Conservation (phyloP, 306 rosid genomes). For the Corylus heterophylla region DNA sequence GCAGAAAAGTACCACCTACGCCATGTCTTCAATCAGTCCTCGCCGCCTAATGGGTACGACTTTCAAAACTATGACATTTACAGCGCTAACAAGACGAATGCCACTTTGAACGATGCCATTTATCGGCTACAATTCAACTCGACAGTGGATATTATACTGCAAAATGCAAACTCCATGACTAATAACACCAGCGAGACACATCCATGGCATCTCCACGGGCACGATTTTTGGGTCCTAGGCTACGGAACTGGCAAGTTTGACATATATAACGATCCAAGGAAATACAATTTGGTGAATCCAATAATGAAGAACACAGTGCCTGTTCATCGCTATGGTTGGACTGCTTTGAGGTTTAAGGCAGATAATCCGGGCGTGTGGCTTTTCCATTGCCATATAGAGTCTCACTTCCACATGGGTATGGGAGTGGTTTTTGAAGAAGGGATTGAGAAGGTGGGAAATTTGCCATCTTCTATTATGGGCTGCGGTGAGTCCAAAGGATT, state of each 20-base stretch:
- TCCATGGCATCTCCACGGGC: conserved; percentile 68
- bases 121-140: conserved; percentile 45
- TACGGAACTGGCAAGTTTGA: conserved; percentile 53
- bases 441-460: conserved; percentile 51
- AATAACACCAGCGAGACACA: conserved; percentile 57
- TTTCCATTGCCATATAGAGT: conserved; percentile 87
- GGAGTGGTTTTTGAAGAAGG: conserved; percentile 89
- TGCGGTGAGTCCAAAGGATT: conserved; percentile 59
- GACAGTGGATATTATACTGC: conserved; percentile 54
- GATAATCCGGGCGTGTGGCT: conserved; percentile 90
- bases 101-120: conserved; percentile 50
- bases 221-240: conserved; percentile 59
- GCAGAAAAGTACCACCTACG: conserved; percentile 54
- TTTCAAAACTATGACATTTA: conserved; percentile 52
- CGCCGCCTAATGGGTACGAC: conserved; percentile 67
- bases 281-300: conserved; percentile 73
- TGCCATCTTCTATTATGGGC: conserved; percentile 81
- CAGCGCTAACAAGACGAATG: conserved; percentile 32
- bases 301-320: conserved; percentile 85
- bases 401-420: conserved; percentile 92
- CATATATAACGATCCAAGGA: conserved; percentile 40
- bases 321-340: conserved; percentile 76
- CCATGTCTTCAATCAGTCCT: conserved; percentile 45
- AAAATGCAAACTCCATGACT: conserved; percentile 30
- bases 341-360: conserved; percentile 75